Evolutionary conservation across 495 filamentous ascomycete species (phyloP).

Genomic region (Aspergillus affinis): DNA sequence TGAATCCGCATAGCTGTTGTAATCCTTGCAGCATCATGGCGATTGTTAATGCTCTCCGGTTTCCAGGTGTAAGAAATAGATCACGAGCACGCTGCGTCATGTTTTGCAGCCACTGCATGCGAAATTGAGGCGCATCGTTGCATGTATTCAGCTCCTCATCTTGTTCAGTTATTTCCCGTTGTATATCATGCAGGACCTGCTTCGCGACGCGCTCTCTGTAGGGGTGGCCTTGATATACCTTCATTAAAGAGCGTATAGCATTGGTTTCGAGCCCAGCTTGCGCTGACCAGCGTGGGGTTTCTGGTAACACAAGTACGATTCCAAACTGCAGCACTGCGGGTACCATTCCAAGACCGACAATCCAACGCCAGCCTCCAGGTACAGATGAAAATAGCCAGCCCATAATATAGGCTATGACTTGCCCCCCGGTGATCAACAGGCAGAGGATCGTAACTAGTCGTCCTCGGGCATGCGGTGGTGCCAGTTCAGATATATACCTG

Average conservation of each 20-base stretch:
- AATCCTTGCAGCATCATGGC: conserved; percentile 82
- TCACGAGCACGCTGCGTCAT: conserved; percentile 47
- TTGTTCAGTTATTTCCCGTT: conserved; percentile 68
- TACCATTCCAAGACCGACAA: conserved; percentile 80
- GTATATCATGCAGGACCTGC: conserved; percentile 61
- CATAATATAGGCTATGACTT: conserved; percentile 80
- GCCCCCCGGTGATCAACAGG: conserved; percentile 81
- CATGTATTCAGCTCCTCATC: conserved; percentile 39
- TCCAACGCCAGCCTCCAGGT: conserved; percentile 78
- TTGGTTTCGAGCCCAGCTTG: conserved; percentile 58
- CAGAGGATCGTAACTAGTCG: conserved; percentile 73
- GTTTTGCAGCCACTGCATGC: conserved; percentile 32
- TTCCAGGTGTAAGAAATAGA: conserved; percentile 59
- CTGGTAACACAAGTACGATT: conserved; percentile 68
- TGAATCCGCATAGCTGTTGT: conserved; percentile 93
- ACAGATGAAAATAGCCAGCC: conserved; percentile 65
- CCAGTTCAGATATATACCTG: conserved; percentile 79
- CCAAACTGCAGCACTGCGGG: conserved; percentile 71
- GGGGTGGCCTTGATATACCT: conserved; percentile 58
- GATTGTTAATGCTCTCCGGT: conserved; percentile 76
- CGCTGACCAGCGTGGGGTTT: conserved; percentile 85
- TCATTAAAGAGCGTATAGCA: conserved; percentile 62
- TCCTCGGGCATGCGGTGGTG: conserved; percentile 72
- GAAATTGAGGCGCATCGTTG: conserved; percentile 17
- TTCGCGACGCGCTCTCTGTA: conserved; percentile 49